A percentile compares a stretch with the other conserved stretches of the same genome.
These are phyloP conservation scores for Globisporangium emineosum DNA, from an alignment of 352 stramenopile genomes.

Conservation along the genomic window DNA sequence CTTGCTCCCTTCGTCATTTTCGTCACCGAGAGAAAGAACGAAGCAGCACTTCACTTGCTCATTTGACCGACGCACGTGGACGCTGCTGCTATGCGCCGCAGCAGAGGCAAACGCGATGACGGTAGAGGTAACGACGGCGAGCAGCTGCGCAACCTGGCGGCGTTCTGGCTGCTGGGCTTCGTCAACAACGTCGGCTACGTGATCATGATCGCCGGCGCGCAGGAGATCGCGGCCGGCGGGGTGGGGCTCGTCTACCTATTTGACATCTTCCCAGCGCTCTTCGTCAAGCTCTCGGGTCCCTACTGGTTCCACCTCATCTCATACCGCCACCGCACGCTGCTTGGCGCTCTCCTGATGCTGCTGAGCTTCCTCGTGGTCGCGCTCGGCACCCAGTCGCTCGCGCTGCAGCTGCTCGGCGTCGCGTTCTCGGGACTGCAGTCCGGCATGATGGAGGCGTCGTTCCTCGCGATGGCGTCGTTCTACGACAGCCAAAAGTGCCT, in stretches of 20 bases:
- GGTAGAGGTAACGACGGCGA: constrained; percentile 19
- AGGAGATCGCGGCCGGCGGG: constrained; percentile 88
- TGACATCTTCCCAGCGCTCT: constrained; percentile 87
- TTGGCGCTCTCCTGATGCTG: constrained; percentile 78
- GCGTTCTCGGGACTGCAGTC: constrained; percentile 84
- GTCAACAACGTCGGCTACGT: constrained; percentile 94
- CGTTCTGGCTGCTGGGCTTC: constrained; percentile 92
- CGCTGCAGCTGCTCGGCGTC: constrained; percentile 86
- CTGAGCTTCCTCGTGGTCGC: constrained; percentile 78
- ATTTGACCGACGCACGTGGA: background rate
- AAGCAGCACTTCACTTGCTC: background rate
- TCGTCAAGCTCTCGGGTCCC: constrained; percentile 87
- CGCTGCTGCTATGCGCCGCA: background rate
- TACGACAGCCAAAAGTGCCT: constrained; percentile 78
- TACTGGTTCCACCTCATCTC: constrained; percentile 94
- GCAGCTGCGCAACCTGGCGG: constrained; percentile 56
- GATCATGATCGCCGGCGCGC: constrained; percentile 93
- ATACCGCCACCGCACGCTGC: constrained; percentile 77
- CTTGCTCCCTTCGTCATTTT: background rate
- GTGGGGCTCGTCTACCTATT: constrained; percentile 92
- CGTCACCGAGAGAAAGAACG: background rate
- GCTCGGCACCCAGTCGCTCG: constrained; percentile 46
- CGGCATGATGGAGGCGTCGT: constrained; percentile 88
- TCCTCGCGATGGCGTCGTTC: constrained; percentile 83
- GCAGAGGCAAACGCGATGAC: background rate